A percentile compares a stretch with the other conserved stretches of the same genome.
phyloP scores from a whole-genome alignment of 1,284 basidiomycete genomes.

The Ustilago bromivora region DNA sequence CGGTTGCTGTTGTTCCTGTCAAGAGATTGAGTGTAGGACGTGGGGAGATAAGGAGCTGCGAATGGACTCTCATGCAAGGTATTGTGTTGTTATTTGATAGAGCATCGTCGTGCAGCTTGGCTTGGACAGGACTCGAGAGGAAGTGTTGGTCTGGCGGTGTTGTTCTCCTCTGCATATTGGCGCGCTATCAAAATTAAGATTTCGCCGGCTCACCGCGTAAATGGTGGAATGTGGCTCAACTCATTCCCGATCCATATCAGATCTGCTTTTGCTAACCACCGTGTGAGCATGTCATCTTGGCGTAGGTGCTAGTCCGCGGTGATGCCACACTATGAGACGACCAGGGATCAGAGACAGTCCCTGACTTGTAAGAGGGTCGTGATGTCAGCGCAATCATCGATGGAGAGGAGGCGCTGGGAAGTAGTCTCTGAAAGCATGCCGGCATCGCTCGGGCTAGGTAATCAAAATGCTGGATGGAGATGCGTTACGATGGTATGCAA shows the following conservation, averaged over 20 bases:
- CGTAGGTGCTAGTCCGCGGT: not conserved
- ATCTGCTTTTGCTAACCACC: not conserved
- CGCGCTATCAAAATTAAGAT: not conserved
- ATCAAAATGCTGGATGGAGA: not conserved
- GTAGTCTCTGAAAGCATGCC: not conserved
- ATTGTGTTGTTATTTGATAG: not conserved
- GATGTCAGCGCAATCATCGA: not conserved
- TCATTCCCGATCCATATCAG: constrained; percentile 4
- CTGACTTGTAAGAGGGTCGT: too few relatives aligned
- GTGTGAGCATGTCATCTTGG: not conserved
- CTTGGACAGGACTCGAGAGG: not conserved
- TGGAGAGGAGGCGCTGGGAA: not conserved
- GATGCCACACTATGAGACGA: not conserved
- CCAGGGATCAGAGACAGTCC: too few relatives aligned
- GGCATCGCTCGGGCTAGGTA: not conserved
- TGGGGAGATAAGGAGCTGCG: not conserved
- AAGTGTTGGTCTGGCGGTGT: constrained; percentile 14
- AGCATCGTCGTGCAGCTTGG: constrained; percentile 1
- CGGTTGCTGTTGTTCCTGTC: not conserved
- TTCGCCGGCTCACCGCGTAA: not conserved
- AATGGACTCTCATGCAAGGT: not conserved
- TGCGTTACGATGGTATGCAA: not conserved
- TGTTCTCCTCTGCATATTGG: not conserved
- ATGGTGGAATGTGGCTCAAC: constrained; percentile 22
- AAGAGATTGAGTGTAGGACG: not conserved